phyloP scores from a whole-genome alignment of 2,329 filamentous ascomycete species.

The Tolypocladium endophyticum region DNA sequence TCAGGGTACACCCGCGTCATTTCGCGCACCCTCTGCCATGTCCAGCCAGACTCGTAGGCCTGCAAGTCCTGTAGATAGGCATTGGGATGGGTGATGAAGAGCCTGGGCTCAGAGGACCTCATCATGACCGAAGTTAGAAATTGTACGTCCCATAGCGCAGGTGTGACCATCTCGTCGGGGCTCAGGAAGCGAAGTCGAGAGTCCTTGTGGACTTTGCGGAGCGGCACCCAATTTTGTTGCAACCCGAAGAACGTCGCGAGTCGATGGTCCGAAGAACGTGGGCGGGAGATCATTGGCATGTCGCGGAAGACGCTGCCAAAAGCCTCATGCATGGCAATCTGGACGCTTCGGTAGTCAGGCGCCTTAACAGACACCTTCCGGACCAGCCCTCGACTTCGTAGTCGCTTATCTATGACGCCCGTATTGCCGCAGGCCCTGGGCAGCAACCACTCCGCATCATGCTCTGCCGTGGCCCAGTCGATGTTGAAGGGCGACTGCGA shows the following conservation, averaged over 20 bases:
- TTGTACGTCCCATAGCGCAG: conserved; percentile 58
- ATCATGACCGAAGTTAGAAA: conserved; percentile 67
- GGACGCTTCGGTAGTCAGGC: conserved; percentile 57
- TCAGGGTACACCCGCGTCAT: conserved; percentile 47
- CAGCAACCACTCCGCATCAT: conserved; percentile 50
- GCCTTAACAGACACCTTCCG: conserved; percentile 51
- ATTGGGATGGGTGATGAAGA: conserved; percentile 67
- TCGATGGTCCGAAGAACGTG: conserved; percentile 14
- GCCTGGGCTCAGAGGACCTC: conserved; percentile 54
- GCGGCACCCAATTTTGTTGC: conserved; percentile 59
- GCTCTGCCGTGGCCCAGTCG: conserved; percentile 34
- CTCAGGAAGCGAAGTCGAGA: conserved; percentile 60
- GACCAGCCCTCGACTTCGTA: conserved; percentile 65
- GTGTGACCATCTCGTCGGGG: conserved; percentile 62
- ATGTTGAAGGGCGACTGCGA: conserved; percentile 36
- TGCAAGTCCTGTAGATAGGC: conserved; percentile 59
- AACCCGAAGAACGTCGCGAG: conserved; percentile 46
- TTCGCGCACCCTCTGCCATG: conserved; percentile 58
- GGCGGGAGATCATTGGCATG: conserved; percentile 25
- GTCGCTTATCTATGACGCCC: conserved; percentile 55
- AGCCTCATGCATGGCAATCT: conserved; percentile 48
- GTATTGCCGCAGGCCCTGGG: conserved; percentile 57
- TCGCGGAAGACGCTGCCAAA: conserved; percentile 48
- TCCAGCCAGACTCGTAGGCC: conserved; percentile 49
- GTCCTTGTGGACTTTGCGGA: conserved; percentile 67